Evolutionary conservation across 208 protist genomes (phyloP), one percentile per base, ranked within the genome.

Genomic region (Leishmania aethiopica): DNA sequence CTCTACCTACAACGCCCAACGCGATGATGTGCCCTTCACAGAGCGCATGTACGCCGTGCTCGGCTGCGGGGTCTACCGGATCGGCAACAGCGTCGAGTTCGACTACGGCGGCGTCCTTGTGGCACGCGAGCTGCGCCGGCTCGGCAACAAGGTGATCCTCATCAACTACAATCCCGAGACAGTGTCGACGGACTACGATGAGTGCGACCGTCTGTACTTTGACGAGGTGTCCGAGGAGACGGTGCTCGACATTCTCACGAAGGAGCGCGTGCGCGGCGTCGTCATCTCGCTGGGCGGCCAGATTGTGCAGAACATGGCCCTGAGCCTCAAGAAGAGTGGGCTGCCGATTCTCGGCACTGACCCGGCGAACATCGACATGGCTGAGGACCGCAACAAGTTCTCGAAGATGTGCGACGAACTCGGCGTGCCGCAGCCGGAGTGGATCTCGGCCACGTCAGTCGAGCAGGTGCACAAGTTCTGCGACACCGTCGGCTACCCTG

Each of bases 161-260:
- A 98, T 99, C 86, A 99, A 99, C 95, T 99, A 98, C 93, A 99
- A 99, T 92, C 99, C 99, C 37, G 99, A 99, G 86, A 99, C 99
- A 19, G 99, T 99, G n/a, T 98, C 94, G 25, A 99, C 98, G 47
- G 98, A 99, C 92, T 99, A 99, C 89, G 98, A 99, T 90, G 97
- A 99, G 90, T 97, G 93, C 86, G 98, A 99, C 86, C 96, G 98
- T 19, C 92, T 99, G 15, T 99, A 99, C 92, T 99, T 99, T 89
- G 99, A 99, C 80, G 99, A 99, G 87, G 85, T 99, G 22, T 98
- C 94, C 3, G 91, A 99, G 80, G 99, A 99, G 88, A 89, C 96
- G 70, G 98, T 99, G 64, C 75, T 99, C 8, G 99, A 99, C 90
- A 99, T 99, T 79, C 95, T 99, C 78, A 96, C 99, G 64, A 91